phyloP scores from a whole-genome alignment of 2,329 filamentous ascomycete species.

The Aspergillus novoparasiticus region DNA sequence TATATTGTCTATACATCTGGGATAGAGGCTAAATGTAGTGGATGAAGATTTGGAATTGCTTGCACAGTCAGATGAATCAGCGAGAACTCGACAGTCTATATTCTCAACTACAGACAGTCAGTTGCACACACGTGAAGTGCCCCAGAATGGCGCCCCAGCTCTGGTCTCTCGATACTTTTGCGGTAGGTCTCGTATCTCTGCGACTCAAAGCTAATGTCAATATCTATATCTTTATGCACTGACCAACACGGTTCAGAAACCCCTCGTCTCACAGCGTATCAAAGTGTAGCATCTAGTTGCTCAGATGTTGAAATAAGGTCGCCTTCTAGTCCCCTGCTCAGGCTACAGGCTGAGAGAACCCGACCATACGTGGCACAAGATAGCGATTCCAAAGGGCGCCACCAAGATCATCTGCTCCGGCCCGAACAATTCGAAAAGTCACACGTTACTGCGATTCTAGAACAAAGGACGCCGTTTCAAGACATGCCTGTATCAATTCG shows the following conservation, averaged over 20 bases:
- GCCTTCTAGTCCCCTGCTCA: conserved; percentile 36
- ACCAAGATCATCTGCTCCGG: background rate
- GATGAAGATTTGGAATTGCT: conserved; percentile 41
- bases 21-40: background rate
- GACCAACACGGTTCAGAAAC: conserved; percentile 15
- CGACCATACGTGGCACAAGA: background rate
- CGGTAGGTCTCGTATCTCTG: conserved; percentile 25
- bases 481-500: conserved; percentile 47
- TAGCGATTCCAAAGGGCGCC: background rate
- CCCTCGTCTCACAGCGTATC: conserved; percentile 25
- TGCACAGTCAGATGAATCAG: conserved; percentile 31
- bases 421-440: conserved; percentile 1
- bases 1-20: background rate
- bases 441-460: background rate
- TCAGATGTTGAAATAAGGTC: conserved; percentile 25
- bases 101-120: conserved; percentile 1
- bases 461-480: conserved; percentile 19
- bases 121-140: background rate
- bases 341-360: conserved; percentile 24
- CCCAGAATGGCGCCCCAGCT: conserved; percentile 4
- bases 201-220: background rate
- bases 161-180: conserved; percentile 34
- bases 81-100: conserved; percentile 9
- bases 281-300: conserved; percentile 29
- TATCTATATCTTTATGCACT: background rate